These are phyloP conservation scores for Colletotrichum nymphaeae DNA, from an alignment of 2,329 filamentous ascomycete genomes.

Conservation along the genomic window DNA sequence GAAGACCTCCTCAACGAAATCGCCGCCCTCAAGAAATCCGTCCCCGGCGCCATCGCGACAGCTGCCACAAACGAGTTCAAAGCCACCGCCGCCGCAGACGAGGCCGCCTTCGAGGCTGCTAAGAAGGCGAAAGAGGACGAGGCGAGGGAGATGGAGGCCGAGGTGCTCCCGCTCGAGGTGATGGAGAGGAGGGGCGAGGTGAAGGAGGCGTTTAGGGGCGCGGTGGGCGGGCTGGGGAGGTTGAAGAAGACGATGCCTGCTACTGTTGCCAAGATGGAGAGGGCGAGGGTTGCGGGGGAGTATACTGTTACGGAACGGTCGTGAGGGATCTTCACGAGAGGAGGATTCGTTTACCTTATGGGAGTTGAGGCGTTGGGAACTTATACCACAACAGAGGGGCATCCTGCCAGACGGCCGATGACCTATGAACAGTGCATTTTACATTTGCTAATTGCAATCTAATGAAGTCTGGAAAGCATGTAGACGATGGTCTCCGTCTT, in stretches of 20 bases:
- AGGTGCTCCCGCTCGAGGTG: constrained; percentile 44
- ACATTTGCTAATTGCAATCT: not conserved
- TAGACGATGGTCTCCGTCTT: not conserved
- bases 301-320: constrained; percentile 62
- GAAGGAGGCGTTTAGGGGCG: constrained; percentile 58
- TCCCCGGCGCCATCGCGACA: constrained; percentile 58
- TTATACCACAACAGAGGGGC: constrained; percentile 11
- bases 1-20: constrained; percentile 74
- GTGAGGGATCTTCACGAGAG: not conserved
- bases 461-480: not conserved
- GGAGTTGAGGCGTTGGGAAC: constrained; percentile 17
- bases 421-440: not conserved
- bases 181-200: constrained; percentile 59
- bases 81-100: constrained; percentile 57
- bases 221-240: constrained; percentile 62
- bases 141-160: constrained; percentile 38
- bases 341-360: not conserved
- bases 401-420: not conserved
- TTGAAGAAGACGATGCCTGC: constrained; percentile 71
- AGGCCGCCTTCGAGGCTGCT: constrained; percentile 46
- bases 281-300: constrained; percentile 68
- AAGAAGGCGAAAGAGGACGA: constrained; percentile 36
- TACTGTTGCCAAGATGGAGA: constrained; percentile 73
- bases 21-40: constrained; percentile 66
- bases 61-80: constrained; percentile 57